Conservation (phyloP, 2,329 filamentous ascomycete species). For the Fusarium sp. region DNA sequence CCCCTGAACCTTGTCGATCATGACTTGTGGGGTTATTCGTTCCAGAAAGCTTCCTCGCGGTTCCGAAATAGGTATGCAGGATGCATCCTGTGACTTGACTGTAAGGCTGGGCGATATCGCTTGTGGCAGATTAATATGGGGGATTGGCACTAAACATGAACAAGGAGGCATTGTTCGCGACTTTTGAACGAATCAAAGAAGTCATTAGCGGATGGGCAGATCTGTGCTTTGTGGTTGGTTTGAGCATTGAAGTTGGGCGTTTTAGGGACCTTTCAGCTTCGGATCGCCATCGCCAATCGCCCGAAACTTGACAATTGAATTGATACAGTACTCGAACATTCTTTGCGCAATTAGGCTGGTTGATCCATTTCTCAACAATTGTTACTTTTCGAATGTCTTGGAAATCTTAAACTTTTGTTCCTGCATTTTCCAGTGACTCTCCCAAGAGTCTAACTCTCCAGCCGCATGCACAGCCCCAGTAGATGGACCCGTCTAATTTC, state of each 20-base stretch:
- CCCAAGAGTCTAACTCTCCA: not conserved
- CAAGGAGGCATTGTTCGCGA: not conserved
- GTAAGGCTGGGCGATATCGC: not conserved
- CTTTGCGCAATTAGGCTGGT: not conserved
- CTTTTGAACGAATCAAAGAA: not conserved
- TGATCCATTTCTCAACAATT: not conserved
- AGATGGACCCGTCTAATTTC: slow-evolving; percentile 9
- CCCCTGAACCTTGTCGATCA: slow-evolving; percentile 5
- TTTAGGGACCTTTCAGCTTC: not conserved
- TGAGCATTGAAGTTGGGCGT: not conserved
- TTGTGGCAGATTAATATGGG: not conserved
- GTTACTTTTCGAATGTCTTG: not conserved
- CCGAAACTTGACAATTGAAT: not conserved
- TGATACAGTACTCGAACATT: not conserved
- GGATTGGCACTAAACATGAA: slow-evolving; percentile 1
- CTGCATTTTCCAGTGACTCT: not conserved
- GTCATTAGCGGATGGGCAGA: not conserved
- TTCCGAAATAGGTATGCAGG: slow-evolving; percentile 11
- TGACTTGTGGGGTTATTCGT: not conserved
- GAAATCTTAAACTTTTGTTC: not conserved
- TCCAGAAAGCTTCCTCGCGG: slow-evolving; percentile 29
- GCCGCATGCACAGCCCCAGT: slow-evolving; percentile 24
- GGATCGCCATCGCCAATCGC: not conserved
- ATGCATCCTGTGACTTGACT: slow-evolving; percentile 21
- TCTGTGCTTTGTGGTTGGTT: not conserved